Conservation (phyloP, 1,284 basidiomycete species). For the Leccinum subspadiceum region DNA sequence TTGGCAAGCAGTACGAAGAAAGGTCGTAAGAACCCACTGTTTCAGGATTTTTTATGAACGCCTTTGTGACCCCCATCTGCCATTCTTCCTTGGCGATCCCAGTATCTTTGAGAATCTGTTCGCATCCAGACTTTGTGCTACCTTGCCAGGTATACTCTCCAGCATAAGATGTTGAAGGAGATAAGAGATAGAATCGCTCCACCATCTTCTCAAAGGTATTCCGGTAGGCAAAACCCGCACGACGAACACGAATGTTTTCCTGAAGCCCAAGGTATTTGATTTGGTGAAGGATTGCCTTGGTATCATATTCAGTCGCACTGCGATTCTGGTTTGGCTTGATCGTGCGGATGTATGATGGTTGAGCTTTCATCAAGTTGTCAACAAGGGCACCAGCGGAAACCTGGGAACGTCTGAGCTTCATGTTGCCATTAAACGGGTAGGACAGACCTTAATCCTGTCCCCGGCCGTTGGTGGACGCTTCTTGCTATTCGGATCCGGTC, state of each 20-base stretch:
- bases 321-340: slow-evolving; percentile 99
- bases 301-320: slow-evolving; percentile 89
- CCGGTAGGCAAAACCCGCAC: slow-evolving; percentile 97
- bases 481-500: slow-evolving; percentile 95
- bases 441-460: slow-evolving; percentile 90
- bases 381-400: slow-evolving; percentile 92
- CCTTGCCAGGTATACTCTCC: slow-evolving; percentile 98
- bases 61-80: slow-evolving; percentile 99
- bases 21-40: slow-evolving; percentile 57
- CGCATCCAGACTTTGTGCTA: slow-evolving; percentile 88
- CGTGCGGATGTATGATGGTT: slow-evolving; percentile 98
- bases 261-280: slow-evolving; percentile 99
- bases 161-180: slow-evolving; percentile 94
- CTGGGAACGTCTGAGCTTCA: slow-evolving; percentile 37
- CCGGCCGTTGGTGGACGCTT: slow-evolving; percentile 97
- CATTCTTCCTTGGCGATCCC: slow-evolving; percentile 97
- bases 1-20: slow-evolving; percentile 2
- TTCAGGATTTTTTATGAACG: slow-evolving; percentile 99
- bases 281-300: slow-evolving; percentile 94
- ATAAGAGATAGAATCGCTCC: slow-evolving; percentile 94
- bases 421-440: slow-evolving; percentile 5
- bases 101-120: slow-evolving; percentile 91
- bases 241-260: slow-evolving; percentile 96
- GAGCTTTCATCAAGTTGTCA: slow-evolving; percentile 93
- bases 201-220: slow-evolving; percentile 99